phyloP scores from a whole-genome alignment of 2,329 filamentous ascomycete species.

The Coleophoma cylindrospora region DNA sequence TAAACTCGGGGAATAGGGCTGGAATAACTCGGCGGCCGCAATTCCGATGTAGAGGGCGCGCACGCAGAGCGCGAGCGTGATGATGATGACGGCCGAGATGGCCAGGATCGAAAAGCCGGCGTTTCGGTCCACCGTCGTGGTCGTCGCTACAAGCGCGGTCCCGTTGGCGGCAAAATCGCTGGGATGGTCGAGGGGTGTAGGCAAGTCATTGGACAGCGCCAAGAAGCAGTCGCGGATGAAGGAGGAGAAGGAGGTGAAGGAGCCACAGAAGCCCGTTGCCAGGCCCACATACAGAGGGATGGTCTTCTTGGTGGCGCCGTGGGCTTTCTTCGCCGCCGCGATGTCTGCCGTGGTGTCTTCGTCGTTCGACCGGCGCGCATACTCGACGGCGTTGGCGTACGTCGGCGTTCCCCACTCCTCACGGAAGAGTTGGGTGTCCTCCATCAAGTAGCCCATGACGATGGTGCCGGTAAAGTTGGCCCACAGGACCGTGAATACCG shows the following conservation, averaged over 20 bases:
- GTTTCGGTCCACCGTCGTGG: conserved; percentile 41
- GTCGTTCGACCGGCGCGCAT: not conserved
- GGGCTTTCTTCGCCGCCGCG: conserved; percentile 39
- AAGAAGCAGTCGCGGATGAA: conserved; percentile 77
- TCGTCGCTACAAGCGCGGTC: not conserved
- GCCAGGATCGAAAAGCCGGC: conserved; percentile 78
- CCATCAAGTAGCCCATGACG: conserved; percentile 75
- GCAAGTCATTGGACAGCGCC: conserved; percentile 58
- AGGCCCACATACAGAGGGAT: conserved; percentile 82
- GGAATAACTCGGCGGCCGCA: conserved; percentile 61
- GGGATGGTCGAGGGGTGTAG: not conserved
- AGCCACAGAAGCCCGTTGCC: conserved; percentile 81
- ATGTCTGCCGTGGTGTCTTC: not conserved
- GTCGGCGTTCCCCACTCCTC: conserved; percentile 9
- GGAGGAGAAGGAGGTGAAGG: conserved; percentile 72
- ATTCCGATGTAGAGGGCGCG: conserved; percentile 66
- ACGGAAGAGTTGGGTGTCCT: conserved; percentile 69
- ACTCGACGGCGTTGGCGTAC: not conserved
- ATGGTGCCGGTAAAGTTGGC: conserved; percentile 76
- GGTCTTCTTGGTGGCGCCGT: conserved; percentile 67
- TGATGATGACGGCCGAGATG: conserved; percentile 64
- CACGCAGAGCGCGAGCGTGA: conserved; percentile 64
- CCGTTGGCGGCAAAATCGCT: not conserved
- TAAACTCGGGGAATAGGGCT: conserved; percentile 51
- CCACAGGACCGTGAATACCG: conserved; percentile 72